phyloP scores from a whole-genome alignment of 192 early-diverging fungal genomes.

The Coemansia sp. region DNA sequence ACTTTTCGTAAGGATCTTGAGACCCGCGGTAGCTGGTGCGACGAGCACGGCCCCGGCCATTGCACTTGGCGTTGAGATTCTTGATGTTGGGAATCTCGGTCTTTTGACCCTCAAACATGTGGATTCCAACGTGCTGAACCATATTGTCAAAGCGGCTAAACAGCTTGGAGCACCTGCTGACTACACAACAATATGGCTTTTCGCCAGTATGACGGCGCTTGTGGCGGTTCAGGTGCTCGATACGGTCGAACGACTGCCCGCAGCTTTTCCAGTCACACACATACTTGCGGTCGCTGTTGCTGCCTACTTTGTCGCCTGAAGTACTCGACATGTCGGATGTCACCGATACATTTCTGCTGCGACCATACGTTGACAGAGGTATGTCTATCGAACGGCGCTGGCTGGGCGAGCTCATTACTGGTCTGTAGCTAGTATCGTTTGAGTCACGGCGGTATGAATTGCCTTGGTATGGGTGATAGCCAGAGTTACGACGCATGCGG shows the following conservation, averaged over 20 bases:
- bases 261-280: conserved; percentile 51
- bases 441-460: conserved; percentile 8
- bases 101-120: conserved; percentile 52
- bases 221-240: conserved; percentile 77
- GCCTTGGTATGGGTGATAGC: background rate
- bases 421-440: background rate
- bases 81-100: conserved; percentile 56
- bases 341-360: conserved; percentile 22
- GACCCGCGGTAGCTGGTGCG: conserved; percentile 52
- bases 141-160: conserved; percentile 81
- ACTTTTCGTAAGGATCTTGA: conserved; percentile 44
- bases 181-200: conserved; percentile 73
- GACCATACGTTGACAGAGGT: background rate
- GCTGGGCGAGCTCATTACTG: background rate
- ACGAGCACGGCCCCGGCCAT: conserved; percentile 54
- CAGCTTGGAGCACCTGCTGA: conserved; percentile 62
- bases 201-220: conserved; percentile 62
- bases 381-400: background rate
- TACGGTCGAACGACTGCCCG: conserved; percentile 67
- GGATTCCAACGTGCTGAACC: conserved; percentile 80
- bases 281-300: conserved; percentile 44
- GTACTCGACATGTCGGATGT: conserved; percentile 24
- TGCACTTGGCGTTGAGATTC: conserved; percentile 48
- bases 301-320: conserved; percentile 10
- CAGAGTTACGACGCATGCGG: conserved; percentile 7